Evolutionary conservation across 1,284 basidiomycete species (phyloP).

Genomic region (Marasmius fiardii): DNA sequence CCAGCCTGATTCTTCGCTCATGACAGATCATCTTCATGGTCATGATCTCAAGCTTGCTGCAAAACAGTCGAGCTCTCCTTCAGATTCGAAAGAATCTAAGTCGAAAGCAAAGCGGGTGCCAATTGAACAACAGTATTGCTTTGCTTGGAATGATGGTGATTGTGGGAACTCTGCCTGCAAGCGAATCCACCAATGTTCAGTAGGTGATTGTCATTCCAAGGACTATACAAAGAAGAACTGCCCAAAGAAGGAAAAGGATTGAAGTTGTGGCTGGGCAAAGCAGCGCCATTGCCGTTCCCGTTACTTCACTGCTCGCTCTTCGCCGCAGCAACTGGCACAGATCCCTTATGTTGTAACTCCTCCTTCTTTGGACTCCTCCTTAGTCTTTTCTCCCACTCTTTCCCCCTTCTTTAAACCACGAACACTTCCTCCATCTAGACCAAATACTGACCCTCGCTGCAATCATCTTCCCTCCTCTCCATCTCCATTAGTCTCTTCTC

Average conservation of each 20-base stretch:
- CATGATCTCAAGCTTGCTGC: background rate
- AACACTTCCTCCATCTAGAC: too few relatives aligned
- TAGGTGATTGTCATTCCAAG: constrained; percentile 1
- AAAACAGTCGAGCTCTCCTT: background rate
- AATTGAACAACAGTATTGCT: too few relatives aligned
- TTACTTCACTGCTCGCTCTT: constrained; percentile 2
- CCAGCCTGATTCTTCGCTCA: background rate
- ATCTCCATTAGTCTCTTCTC: too few relatives aligned
- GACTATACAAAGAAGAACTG: background rate
- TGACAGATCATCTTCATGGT: background rate
- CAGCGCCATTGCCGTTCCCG: background rate
- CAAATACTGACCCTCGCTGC: constrained; percentile 6
- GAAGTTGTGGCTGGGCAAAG: background rate
- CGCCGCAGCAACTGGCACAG: background rate
- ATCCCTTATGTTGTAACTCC: background rate
- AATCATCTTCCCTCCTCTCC: too few relatives aligned
- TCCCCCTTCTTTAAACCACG: background rate
- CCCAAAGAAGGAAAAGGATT: background rate
- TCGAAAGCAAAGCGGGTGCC: too few relatives aligned
- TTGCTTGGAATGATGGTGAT: too few relatives aligned
- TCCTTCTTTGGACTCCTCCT: background rate
- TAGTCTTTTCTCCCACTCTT: background rate
- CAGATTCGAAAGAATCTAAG: background rate
- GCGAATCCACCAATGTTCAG: background rate
- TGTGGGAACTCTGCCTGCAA: constrained; percentile 3